phyloP scores from a whole-genome alignment of 305 asterid species.

The Fraxinus velutina region DNA sequence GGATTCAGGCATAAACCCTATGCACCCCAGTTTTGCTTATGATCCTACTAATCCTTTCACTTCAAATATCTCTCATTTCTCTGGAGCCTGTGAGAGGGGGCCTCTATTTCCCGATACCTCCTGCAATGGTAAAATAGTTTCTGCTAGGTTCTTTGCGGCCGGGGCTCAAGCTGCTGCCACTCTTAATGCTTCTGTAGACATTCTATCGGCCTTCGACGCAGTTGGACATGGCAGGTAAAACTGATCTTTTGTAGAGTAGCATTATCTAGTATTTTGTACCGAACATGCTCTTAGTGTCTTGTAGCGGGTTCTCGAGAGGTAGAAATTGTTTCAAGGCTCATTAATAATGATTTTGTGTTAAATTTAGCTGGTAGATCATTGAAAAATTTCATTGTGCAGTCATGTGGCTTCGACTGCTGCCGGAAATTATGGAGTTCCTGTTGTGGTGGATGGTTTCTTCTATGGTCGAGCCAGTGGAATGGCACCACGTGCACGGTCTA shows the following conservation, averaged over 20 bases:
- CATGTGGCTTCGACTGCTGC: slow-evolving; percentile 96
- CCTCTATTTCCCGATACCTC: slow-evolving; percentile 65
- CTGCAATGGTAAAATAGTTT: slow-evolving; percentile 76
- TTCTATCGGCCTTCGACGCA: slow-evolving; percentile 73
- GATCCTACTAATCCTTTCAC: slow-evolving; percentile 49
- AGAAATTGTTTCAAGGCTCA: background rate
- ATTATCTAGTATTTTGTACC: background rate
- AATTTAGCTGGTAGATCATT: background rate
- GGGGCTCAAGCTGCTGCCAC: slow-evolving; percentile 61
- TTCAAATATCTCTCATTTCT: slow-evolving; percentile 43
- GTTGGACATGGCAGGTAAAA: slow-evolving; percentile 91
- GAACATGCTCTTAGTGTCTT: background rate
- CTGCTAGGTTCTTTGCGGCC: slow-evolving; percentile 76
- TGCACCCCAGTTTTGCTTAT: slow-evolving; percentile 67
- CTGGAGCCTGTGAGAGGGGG: slow-evolving; percentile 70
- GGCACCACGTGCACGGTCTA: slow-evolving; percentile 92
- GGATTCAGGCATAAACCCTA: slow-evolving; percentile 75
- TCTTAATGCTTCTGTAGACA: slow-evolving; percentile 54
- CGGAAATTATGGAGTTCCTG: slow-evolving; percentile 83
- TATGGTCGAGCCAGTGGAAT: slow-evolving; percentile 88
- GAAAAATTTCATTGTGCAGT: slow-evolving; percentile 34
- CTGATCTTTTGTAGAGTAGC: background rate
- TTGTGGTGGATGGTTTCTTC: slow-evolving; percentile 74
- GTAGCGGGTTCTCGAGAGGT: background rate
- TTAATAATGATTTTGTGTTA: background rate